Conservation (phyloP, 495 filamentous ascomycete genomes). For the Penicillium coffeae region DNA sequence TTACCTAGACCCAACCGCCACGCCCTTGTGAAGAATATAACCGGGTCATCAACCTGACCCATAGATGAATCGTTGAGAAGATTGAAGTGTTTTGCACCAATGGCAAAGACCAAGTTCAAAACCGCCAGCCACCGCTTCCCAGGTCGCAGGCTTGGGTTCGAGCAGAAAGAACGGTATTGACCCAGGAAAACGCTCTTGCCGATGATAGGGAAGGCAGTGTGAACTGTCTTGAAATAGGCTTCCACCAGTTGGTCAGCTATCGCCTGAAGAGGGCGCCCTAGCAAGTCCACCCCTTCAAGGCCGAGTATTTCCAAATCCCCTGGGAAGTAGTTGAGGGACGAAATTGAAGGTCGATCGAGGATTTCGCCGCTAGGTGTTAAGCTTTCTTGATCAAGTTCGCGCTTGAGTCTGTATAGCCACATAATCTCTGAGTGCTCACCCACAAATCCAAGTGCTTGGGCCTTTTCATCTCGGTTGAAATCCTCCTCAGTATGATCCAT, state of each 20-base stretch:
- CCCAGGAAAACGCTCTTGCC: conserved; percentile 40
- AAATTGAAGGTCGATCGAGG: conserved; percentile 25
- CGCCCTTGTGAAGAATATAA: conserved; percentile 56
- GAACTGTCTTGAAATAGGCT: conserved; percentile 53
- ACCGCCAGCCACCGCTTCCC: conserved; percentile 54
- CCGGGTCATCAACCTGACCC: conserved; percentile 40
- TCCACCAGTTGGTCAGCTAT: conserved; percentile 52
- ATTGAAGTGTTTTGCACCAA: conserved; percentile 48
- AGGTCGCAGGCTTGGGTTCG: conserved; percentile 29
- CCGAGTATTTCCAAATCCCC: conserved; percentile 48
- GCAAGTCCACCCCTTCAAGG: conserved; percentile 43
- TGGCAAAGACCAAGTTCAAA: conserved; percentile 64
- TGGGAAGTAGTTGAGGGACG: conserved; percentile 51
- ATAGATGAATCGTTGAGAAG: conserved; percentile 37
- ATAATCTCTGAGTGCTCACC: conserved; percentile 60
- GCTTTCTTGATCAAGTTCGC: conserved; percentile 28
- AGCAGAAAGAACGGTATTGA: conserved; percentile 41
- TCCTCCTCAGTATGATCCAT: conserved; percentile 57
- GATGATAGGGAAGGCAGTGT: conserved; percentile 58
- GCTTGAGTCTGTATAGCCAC: conserved; percentile 54
- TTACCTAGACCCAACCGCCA: conserved; percentile 51
- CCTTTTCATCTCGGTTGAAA: conserved; percentile 49
- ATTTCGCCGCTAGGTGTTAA: conserved; percentile 12
- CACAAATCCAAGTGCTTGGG: conserved; percentile 54
- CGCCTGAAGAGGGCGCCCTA: conserved; percentile 45